Percentiles rank a stretch among this genome's conserved stretches.
Conservation (phyloP, 176 grass and related monocot species). For the Poa annua region DNA sequence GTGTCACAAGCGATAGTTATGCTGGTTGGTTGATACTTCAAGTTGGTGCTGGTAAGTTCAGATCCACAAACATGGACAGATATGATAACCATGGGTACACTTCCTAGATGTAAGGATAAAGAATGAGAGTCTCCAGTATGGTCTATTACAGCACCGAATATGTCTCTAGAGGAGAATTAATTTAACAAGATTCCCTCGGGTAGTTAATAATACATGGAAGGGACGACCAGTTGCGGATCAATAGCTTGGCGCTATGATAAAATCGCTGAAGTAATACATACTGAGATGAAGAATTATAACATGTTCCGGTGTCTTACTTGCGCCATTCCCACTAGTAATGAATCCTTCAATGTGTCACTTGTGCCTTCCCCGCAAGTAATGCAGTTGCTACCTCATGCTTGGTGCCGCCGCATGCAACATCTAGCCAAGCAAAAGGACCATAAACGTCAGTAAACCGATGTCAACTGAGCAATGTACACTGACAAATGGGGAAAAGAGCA, state of each 20-base stretch:
- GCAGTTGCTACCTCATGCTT: constrained; percentile 57
- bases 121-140: background rate
- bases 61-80: background rate
- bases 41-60: background rate
- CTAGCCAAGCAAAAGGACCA: constrained; percentile 29
- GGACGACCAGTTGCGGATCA: background rate
- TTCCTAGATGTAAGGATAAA: background rate
- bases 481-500: background rate
- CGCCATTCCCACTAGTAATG: constrained; percentile 44
- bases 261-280: background rate
- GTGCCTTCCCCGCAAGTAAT: constrained; percentile 49
- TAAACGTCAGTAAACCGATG: background rate
- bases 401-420: constrained; percentile 48
- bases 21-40: background rate
- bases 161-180: background rate
- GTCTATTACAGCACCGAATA: background rate
- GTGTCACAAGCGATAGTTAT: background rate
- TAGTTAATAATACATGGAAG: background rate
- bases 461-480: background rate
- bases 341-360: constrained; percentile 27
- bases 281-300: background rate
- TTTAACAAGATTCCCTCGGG: background rate
- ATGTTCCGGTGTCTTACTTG: constrained; percentile 41
- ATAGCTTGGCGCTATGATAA: background rate
- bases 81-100: background rate